Evolutionary conservation across 176 grass and related monocot species (phyloP), one percentile per base, ranked within the genome.

Genomic region (Cocos nucifera): DNA sequence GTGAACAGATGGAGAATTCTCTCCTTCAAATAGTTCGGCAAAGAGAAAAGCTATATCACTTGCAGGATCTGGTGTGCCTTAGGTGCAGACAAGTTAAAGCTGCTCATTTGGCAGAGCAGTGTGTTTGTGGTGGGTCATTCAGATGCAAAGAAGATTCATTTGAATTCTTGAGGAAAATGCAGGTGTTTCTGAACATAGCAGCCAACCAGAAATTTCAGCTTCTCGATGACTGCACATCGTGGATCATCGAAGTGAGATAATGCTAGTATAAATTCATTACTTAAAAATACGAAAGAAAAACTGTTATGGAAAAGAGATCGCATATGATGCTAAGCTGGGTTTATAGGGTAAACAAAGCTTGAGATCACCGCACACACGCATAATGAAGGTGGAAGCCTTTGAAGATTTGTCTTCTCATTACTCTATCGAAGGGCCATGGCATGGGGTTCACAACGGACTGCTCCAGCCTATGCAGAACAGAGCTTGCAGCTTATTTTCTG

Each of bases 71-170:
- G 66, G 70, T 88, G 16, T 97, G 92, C 72, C 28, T 77, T 17
- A 85, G 81, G 19, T 97, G 93, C 67, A 83, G 87, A 56, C 93
- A 91, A 72, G 84, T 91, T 58, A 97, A 97, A 65, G 92, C 81
- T 3, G 80, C 87, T 21, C 93, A 90, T 75, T 62, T 97, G 48
- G 78, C 81, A 3, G 78, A 85, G 53, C 93, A 91, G 63, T 97
- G 93, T 52, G 80, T 73, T 9, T 91, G 93, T 4, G 93, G 87
- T 59, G 81, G 93, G n/a, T 80, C 78, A 4, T 97, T 91, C 78
- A 73, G 77, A 23, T 91, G 93, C 72, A 82, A 69, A 32, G 93
- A 97, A 50, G 78, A 82, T 50, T 27, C 58, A 1, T 72, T 62
- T 6, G 62, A 70, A 53, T 91, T 88, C 60, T 72, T 88, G 2